A percentile compares a stretch with the other conserved stretches of the same genome.
Evolutionary conservation across 768 basidiomycete genomes (phyloP).

Genomic region (Suillus tomentosus): DNA sequence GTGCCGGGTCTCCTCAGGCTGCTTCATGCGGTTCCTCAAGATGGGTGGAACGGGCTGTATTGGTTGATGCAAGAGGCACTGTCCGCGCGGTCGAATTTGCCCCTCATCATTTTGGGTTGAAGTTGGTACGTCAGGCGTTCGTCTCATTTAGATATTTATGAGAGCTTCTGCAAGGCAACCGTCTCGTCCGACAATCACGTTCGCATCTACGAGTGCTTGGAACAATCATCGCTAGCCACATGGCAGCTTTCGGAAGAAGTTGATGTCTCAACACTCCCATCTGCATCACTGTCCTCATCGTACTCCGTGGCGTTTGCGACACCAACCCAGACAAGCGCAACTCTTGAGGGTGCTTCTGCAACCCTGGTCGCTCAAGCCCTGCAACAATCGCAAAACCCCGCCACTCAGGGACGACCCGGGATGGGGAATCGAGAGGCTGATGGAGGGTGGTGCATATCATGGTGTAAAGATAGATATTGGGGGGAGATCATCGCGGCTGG

Average conservation of each 20-base stretch:
- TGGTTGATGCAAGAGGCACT: conserved; percentile 85
- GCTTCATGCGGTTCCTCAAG: conserved; percentile 40
- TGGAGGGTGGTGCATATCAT: conserved; percentile 91
- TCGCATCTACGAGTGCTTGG: conserved; percentile 88
- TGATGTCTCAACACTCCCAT: conserved; percentile 63
- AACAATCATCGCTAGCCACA: conserved; percentile 65
- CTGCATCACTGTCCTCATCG: conserved; percentile 40
- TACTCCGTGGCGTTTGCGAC: conserved; percentile 68
- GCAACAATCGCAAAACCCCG: conserved; percentile 48
- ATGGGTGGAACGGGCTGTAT: conserved; percentile 74
- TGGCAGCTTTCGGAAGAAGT: conserved; percentile 80
- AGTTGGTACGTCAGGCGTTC: conserved; percentile 57
- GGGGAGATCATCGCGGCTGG: conserved; percentile 85
- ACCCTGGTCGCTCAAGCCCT: conserved; percentile 66
- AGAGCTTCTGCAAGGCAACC: conserved; percentile 58
- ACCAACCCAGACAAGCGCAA: conserved; percentile 63
- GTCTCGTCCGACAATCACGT: conserved; percentile 87
- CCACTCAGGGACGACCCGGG: conserved; percentile 40
- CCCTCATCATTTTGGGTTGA: conserved; percentile 85
- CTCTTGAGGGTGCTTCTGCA: conserved; percentile 55
- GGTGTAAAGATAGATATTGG: conserved; percentile 98
- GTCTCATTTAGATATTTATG: not conserved
- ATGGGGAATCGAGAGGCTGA: conserved; percentile 76
- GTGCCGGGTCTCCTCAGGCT: conserved; percentile 16
- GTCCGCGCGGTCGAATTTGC: conserved; percentile 87